Conservation (phyloP, 1,139 yeast species). For the Pichia sp. region DNA sequence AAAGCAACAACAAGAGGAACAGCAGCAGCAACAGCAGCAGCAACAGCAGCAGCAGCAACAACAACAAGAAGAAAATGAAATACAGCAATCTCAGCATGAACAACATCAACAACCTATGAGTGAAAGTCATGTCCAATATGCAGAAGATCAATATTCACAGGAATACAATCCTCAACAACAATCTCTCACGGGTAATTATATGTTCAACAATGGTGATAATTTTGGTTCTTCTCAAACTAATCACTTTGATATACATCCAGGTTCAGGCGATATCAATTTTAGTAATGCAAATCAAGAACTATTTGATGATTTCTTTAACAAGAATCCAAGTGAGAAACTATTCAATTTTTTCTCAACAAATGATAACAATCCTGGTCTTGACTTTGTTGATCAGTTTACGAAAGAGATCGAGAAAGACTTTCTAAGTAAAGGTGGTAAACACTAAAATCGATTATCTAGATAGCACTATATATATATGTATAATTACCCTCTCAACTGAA, state of each 20-base stretch:
- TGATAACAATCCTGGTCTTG: conserved; percentile 56
- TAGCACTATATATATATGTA: background rate
- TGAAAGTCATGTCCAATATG: background rate
- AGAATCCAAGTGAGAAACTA: conserved; percentile 45
- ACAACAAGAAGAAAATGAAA: background rate
- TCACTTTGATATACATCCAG: no score
- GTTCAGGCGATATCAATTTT: conserved; percentile 9
- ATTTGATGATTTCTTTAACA: conserved; percentile 27
- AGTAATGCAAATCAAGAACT: conserved; percentile 23
- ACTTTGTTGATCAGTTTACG: conserved; percentile 85
- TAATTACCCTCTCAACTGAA: conserved; percentile 4
- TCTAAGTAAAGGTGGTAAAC: conserved; percentile 23
- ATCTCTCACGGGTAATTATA: background rate
- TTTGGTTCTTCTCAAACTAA: background rate
- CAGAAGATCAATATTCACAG: background rate
- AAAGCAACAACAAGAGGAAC: background rate
- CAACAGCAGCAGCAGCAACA: conserved; percentile 15
- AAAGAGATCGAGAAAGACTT: conserved; percentile 65
- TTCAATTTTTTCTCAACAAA: conserved; percentile 61
- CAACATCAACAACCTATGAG: conserved; percentile 14
- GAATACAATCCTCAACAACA: background rate
- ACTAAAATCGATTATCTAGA: conserved; percentile 3
- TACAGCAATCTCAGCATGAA: background rate
- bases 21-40: background rate
- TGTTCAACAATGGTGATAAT: background rate